A percentile compares a stretch with the other conserved stretches of the same genome.
phyloP scores from a whole-genome alignment of 345 rosid species.

The Gossypium turneri region DNA sequence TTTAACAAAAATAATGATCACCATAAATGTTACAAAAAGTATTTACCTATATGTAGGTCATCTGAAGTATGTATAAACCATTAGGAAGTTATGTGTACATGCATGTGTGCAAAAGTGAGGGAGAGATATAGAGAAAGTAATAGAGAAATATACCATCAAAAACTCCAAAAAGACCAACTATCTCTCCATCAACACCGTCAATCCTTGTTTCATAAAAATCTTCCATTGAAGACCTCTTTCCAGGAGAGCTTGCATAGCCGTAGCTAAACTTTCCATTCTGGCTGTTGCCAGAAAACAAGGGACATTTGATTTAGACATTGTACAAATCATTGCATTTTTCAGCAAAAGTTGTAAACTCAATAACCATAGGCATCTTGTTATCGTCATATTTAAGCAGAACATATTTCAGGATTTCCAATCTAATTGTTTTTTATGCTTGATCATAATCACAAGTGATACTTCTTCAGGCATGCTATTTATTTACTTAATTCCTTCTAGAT shows the following conservation, averaged over 20 bases:
- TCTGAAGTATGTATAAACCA: background rate
- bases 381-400: background rate
- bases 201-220: constrained; percentile 96
- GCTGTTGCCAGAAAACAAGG: constrained; percentile 41
- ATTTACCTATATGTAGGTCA: background rate
- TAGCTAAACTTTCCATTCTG: constrained; percentile 92
- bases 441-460: background rate
- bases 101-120: constrained; percentile 8
- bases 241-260: constrained; percentile 97
- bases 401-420: background rate
- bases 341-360: constrained; percentile 6
- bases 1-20: background rate
- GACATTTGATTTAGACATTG: constrained; percentile 12
- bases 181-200: constrained; percentile 85
- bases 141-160: constrained; percentile 71
- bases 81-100: background rate
- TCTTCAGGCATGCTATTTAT: background rate
- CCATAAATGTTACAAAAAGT: background rate
- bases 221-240: constrained; percentile 98
- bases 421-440: background rate
- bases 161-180: constrained; percentile 96
- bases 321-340: background rate
- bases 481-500: background rate
- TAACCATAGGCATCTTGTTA: background rate
- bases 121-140: background rate